These are phyloP conservation scores for Cladophialophora psammophila DNA, from an alignment of 2,329 filamentous ascomycete species.

Conservation along the genomic window DNA sequence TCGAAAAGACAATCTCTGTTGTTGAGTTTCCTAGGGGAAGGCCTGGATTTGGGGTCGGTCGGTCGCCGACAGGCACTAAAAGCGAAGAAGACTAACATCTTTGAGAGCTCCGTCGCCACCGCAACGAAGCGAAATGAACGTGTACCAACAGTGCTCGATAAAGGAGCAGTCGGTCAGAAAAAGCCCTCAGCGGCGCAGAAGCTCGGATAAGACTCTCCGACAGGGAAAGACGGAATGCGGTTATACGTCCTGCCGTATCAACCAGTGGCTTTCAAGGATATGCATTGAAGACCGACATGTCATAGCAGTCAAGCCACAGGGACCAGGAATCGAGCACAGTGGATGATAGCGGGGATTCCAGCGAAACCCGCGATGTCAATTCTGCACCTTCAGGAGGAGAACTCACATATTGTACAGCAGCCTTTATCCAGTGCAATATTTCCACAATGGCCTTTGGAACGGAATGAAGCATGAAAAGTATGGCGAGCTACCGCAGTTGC, in stretches of 20 bases:
- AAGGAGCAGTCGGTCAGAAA: not conserved
- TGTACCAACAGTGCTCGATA: not conserved
- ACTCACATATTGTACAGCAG: not conserved
- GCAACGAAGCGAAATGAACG: not conserved
- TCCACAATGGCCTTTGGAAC: not conserved
- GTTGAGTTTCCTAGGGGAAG: not conserved
- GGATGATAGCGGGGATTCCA: not conserved
- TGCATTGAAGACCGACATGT: not conserved
- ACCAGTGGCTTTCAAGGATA: not conserved
- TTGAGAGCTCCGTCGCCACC: not conserved
- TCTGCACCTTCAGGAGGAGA: not conserved
- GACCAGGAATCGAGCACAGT: not conserved
- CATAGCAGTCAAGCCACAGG: not conserved
- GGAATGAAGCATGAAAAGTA: not conserved
- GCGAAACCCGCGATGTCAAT: not conserved
- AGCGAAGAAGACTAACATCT: not conserved
- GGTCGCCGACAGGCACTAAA: not conserved
- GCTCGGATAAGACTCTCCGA: not conserved
- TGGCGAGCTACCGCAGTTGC: not conserved
- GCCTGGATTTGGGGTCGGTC: not conserved
- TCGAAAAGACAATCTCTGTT: not conserved
- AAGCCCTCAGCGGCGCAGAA: not conserved
- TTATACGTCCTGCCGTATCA: not conserved
- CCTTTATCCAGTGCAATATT: not conserved
- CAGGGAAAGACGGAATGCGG: not conserved